Conservation (phyloP, 306 rosid species). For the Rubus parviflorus region DNA sequence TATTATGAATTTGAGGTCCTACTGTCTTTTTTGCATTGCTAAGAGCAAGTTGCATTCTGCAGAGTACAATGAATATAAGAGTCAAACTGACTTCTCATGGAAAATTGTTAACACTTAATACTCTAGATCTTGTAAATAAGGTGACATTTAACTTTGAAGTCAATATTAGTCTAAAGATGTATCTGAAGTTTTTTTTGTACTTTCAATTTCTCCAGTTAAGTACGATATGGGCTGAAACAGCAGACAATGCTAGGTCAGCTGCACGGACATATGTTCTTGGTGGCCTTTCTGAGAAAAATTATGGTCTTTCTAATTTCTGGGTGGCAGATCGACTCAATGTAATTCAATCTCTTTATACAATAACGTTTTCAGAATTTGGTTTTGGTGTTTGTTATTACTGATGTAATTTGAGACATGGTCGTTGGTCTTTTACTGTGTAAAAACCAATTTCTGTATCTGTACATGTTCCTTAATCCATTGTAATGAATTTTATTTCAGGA, state of each 20-base stretch:
- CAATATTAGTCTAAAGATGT: not conserved
- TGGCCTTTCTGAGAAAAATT: constrained; percentile 84
- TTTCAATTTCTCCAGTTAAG: constrained; percentile 56
- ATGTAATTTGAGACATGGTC: not conserved
- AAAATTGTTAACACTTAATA: not conserved
- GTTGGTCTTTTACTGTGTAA: not conserved
- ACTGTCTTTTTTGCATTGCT: not conserved
- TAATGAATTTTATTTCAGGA: constrained; percentile 49
- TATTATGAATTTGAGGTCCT: constrained; percentile 6
- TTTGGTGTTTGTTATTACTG: not conserved
- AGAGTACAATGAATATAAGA: not conserved
- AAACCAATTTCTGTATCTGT: not conserved
- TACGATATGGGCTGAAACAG: constrained; percentile 99
- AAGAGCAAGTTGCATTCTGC: not conserved
- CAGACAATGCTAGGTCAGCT: constrained; percentile 91
- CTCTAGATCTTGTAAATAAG: not conserved
- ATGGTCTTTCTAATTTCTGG: constrained; percentile 79
- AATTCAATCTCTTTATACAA: constrained; percentile 27
- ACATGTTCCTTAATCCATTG: not conserved
- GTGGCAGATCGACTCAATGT: constrained; percentile 88
- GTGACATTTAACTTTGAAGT: not conserved
- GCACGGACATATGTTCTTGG: constrained; percentile 88
- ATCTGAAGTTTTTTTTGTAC: not conserved
- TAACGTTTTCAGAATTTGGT: constrained; percentile 8
- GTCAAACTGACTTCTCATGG: not conserved